Evolutionary conservation across 1,284 basidiomycete species (phyloP), one percentile per base, ranked within the genome.

Genomic region (Ustilago tritici): DNA sequence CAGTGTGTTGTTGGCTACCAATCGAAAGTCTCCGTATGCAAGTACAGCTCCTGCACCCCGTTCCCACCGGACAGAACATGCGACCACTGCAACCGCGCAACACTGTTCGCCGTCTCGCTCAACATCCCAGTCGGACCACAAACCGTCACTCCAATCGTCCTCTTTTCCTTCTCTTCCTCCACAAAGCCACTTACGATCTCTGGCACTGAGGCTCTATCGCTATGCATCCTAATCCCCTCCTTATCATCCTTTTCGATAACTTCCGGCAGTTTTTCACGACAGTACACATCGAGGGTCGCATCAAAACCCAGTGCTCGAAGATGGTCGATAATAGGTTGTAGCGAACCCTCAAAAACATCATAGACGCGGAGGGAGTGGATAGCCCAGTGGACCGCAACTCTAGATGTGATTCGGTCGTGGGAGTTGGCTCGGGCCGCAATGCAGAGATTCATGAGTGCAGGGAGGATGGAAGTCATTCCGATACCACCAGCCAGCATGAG

Each of bases 401-500:
- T 69, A 31, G 4, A 4, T 4, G 77, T 79, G 8, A 65, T 11
- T 3, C 34, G 28, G 4, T 49, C 43, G 11, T 41, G 7, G 52
- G 49, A 23, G 40, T 52, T n/a, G n/a, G 43, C 4, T 23, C 74
- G 52, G 12, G 67, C 55, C 3, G 70, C 41, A 1, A 74, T n/a
- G 35, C 69, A 71, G 17, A 81, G 38, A 43, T 61, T 56, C 65
- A 79, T 65, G 31, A 81, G 50, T 14, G 73, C 61, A 1, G 79
- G 65, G 3, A 81, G 50, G 5, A 60, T 65, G 11, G 78, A 68
- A 0, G 82, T 75, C 32, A 83, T 77, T 0, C 83, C 83, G 1
- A 71, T 61, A 1, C 82, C 82, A 8, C 77, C 82, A 9, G 69
- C 74, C 11, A 83, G 28, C 56, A 82, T 65, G 19, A 80, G 32